Conservation (phyloP, 495 filamentous ascomycete species). For the Penicillium coffeae region DNA sequence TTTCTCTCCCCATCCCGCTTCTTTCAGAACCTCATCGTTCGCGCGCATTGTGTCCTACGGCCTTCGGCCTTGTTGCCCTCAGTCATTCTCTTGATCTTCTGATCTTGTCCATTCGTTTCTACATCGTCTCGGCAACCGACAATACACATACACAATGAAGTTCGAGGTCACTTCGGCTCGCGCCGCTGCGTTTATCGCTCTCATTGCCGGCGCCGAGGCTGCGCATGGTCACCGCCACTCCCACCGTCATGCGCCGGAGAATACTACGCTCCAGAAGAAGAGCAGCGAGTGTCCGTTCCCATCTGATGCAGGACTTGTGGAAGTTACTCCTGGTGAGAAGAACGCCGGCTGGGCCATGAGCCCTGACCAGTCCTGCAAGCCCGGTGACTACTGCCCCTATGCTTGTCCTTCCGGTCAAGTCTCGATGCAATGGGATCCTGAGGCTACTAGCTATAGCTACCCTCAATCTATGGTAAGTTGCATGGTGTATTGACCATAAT, state of each 20-base stretch:
- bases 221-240: constrained; percentile 31
- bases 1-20: constrained; percentile 11
- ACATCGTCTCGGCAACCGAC: constrained; percentile 1
- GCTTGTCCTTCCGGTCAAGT: constrained; percentile 74
- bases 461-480: constrained; percentile 69
- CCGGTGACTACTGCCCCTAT: constrained; percentile 72
- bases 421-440: constrained; percentile 75
- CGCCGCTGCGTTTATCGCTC: constrained; percentile 52
- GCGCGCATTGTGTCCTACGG: constrained; percentile 25
- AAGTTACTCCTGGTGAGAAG: constrained; percentile 56
- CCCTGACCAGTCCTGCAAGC: constrained; percentile 66
- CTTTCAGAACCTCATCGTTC: constrained; percentile 26
- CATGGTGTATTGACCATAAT: constrained; percentile 13
- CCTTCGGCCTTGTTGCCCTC: constrained; percentile 19
- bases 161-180: constrained; percentile 22
- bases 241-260: constrained; percentile 25
- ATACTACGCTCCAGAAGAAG: constrained; percentile 31
- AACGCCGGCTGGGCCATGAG: constrained; percentile 86
- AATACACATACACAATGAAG: constrained; percentile 30
- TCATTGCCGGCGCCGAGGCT: constrained; percentile 52
- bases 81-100: constrained; percentile 24
- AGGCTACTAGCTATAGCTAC: constrained; percentile 62
- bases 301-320: constrained; percentile 61
- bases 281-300: constrained; percentile 63
- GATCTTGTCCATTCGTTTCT: constrained; percentile 17